Conservation (phyloP, 1,284 basidiomycete species). For the Tilletia indica region DNA sequence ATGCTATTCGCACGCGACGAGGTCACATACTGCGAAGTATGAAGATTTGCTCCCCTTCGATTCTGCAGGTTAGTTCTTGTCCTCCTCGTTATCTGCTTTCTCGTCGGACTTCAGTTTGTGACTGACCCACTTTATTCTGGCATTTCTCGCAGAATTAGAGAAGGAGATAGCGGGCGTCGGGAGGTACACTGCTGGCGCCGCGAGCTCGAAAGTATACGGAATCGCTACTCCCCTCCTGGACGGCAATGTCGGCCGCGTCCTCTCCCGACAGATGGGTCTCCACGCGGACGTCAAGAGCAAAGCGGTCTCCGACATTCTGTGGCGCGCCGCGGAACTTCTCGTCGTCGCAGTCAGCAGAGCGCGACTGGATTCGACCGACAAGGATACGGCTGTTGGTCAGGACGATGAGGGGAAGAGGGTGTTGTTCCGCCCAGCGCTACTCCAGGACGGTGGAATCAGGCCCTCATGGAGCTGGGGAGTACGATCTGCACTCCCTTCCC, state of each 20-base stretch:
- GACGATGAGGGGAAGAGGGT: not conserved
- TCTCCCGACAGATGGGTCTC: constrained; percentile 46
- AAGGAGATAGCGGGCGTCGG: constrained; percentile 82
- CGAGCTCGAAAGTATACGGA: constrained; percentile 51
- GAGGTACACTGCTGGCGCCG: constrained; percentile 68
- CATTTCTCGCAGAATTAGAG: constrained; percentile 66
- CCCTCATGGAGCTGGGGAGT: constrained; percentile 52
- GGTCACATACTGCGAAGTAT: constrained; percentile 45
- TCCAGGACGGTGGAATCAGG: constrained; percentile 53
- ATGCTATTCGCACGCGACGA: constrained; percentile 51
- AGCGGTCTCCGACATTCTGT: constrained; percentile 43
- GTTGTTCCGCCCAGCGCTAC: constrained; percentile 15
- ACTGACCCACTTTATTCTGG: not conserved
- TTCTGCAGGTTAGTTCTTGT: not conserved
- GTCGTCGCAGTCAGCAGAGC: constrained; percentile 23
- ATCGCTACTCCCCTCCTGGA: constrained; percentile 47
- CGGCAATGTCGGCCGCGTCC: constrained; percentile 49
- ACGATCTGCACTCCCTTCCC: constrained; percentile 46
- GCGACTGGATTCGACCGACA: not conserved
- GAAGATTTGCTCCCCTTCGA: constrained; percentile 68
- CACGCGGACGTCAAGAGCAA: constrained; percentile 47
- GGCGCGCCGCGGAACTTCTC: constrained; percentile 40
- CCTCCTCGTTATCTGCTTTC: not conserved
- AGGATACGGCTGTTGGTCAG: no score
- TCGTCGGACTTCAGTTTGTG: not conserved